These are phyloP conservation scores for Barnettozyma populi DNA, from an alignment of 805 yeast species.

Conservation along the genomic window DNA sequence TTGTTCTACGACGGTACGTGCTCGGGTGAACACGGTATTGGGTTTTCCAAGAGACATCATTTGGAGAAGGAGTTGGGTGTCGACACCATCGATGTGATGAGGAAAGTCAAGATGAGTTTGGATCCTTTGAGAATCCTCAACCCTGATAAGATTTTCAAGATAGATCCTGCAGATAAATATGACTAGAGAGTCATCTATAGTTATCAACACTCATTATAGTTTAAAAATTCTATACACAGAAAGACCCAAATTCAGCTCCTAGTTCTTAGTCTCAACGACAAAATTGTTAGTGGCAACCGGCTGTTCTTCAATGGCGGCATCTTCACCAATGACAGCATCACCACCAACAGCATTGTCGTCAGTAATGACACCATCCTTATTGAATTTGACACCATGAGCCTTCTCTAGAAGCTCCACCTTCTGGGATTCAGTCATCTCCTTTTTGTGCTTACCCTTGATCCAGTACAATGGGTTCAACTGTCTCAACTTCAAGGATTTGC, in stretches of 20 bases:
- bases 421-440: conserved; percentile 48
- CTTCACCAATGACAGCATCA: too few species aligned
- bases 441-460: conserved; percentile 61
- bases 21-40: conserved; percentile 85
- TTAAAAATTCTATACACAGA: background rate
- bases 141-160: conserved; percentile 72
- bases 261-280: background rate
- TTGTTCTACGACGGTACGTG: conserved; percentile 72
- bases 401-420: conserved; percentile 45
- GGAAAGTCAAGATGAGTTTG: conserved; percentile 61
- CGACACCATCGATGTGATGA: conserved; percentile 64
- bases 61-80: conserved; percentile 59
- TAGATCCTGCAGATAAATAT: conserved; percentile 40
- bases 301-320: background rate
- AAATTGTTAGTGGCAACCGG: background rate
- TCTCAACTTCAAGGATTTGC: conserved; percentile 41
- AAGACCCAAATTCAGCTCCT: background rate
- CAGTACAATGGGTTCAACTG: conserved; percentile 69
- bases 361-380: conserved; percentile 27
- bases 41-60: conserved; percentile 63
- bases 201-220: background rate
- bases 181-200: background rate
- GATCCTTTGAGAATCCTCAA: conserved; percentile 72
- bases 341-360: conserved; percentile 12
- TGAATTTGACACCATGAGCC: conserved; percentile 34